phyloP scores from a whole-genome alignment of 2,329 filamentous ascomycete genomes.

The Ascochyta koolunga region DNA sequence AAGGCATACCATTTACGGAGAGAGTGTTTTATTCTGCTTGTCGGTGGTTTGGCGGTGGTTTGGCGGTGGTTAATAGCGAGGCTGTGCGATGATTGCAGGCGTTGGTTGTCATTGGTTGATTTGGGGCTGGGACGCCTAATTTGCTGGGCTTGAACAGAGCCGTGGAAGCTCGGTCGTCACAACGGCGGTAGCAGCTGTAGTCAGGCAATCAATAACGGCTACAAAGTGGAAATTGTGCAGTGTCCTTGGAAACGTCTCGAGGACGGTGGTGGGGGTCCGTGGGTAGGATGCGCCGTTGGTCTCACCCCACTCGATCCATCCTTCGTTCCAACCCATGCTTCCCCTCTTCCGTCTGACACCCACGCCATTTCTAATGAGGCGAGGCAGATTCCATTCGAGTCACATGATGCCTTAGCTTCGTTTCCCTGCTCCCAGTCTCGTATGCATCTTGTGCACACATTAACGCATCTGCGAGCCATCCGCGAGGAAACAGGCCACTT shows the following conservation, averaged over 20 bases:
- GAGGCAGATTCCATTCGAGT: slow-evolving; percentile 15
- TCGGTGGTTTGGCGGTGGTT: slow-evolving; percentile 14
- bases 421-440: not conserved
- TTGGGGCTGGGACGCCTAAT: slow-evolving; percentile 1
- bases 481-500: too few species aligned
- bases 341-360: not conserved
- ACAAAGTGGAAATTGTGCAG: slow-evolving; percentile 3
- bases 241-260: not conserved
- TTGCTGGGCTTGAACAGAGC: not conserved
- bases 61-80: slow-evolving; percentile 14
- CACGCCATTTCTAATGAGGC: slow-evolving; percentile 1
- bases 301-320: slow-evolving; percentile 4
- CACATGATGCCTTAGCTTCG: slow-evolving; percentile 2
- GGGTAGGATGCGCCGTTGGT: not conserved
- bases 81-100: slow-evolving; percentile 4
- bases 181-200: not conserved
- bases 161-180: slow-evolving; percentile 2
- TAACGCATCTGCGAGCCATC: not conserved
- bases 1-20: slow-evolving; percentile 6
- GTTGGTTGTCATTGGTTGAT: slow-evolving; percentile 1
- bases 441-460: not conserved
- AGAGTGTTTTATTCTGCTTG: slow-evolving; percentile 1
- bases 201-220: not conserved
- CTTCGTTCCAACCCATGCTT: not conserved
- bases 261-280: slow-evolving; percentile 1